Conservation (phyloP, 2,329 filamentous ascomycete species). For the Myriosclerotinia scirpicola region DNA sequence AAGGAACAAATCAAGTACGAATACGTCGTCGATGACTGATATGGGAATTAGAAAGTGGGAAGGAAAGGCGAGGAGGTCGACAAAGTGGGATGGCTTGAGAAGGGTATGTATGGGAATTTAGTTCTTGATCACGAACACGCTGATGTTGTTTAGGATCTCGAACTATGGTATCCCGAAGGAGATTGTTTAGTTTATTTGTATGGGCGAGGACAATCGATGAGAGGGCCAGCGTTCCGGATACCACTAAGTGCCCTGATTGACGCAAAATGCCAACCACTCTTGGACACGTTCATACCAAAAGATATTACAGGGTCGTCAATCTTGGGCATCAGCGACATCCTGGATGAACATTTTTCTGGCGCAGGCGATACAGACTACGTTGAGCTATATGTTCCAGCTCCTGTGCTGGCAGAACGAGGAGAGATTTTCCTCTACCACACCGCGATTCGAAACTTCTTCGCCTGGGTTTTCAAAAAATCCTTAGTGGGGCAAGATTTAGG, state of each 20-base stretch:
- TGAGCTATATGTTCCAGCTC: conserved; percentile 71
- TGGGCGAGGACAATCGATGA: conserved; percentile 60
- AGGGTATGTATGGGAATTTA: conserved; percentile 42
- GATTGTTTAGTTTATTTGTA: conserved; percentile 72
- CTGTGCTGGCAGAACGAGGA: conserved; percentile 51
- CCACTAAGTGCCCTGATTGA: conserved; percentile 58
- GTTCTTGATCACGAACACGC: background rate
- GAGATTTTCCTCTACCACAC: conserved; percentile 63
- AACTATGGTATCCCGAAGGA: conserved; percentile 67
- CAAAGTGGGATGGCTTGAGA: conserved; percentile 48
- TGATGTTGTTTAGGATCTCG: conserved; percentile 58
- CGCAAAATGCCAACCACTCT: conserved; percentile 59
- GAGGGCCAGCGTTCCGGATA: conserved; percentile 67
- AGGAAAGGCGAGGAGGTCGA: conserved; percentile 39
- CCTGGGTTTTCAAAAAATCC: conserved; percentile 64
- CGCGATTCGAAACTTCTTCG: conserved; percentile 73
- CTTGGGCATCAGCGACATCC: conserved; percentile 19
- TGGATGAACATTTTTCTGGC: background rate
- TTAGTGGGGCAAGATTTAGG: conserved; percentile 69
- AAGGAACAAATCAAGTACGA: conserved; percentile 13
- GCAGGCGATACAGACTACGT: conserved; percentile 31
- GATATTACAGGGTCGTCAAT: conserved; percentile 24
- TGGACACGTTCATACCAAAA: conserved; percentile 51
- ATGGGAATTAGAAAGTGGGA: conserved; percentile 43
- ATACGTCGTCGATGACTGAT: conserved; percentile 26